These are phyloP conservation scores for Yamadazyma sp. DNA, from an alignment of 805 yeast genomes.

Conservation along the genomic window DNA sequence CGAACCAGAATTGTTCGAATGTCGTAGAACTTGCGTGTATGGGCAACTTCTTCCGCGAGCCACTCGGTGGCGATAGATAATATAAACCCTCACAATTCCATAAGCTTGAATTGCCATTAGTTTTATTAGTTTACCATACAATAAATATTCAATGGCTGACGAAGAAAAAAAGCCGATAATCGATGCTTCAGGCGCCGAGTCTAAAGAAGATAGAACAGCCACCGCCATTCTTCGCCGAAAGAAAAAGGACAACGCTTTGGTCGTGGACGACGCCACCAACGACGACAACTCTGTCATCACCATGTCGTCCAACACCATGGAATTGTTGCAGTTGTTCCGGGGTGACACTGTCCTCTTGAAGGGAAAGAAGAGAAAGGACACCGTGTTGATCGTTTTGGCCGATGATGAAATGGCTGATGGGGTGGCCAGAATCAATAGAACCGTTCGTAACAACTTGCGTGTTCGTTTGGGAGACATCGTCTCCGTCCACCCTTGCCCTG, in stretches of 20 bases:
- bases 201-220: constrained; percentile 73
- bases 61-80: constrained; percentile 12
- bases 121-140: no score
- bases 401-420: constrained; percentile 98
- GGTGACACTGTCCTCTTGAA: constrained; percentile 97
- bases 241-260: constrained; percentile 93
- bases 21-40: constrained; percentile 2
- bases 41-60: constrained; percentile 2
- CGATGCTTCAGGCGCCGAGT: constrained; percentile 65
- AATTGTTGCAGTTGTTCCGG: constrained; percentile 87
- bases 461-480: constrained; percentile 93
- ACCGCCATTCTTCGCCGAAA: constrained; percentile 96
- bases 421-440: constrained; percentile 89
- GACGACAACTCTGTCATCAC: constrained; percentile 97
- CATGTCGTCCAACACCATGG: constrained; percentile 94
- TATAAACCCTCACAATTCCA: constrained; percentile 2
- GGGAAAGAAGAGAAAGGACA: constrained; percentile 97
- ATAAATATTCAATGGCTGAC: constrained; percentile 7
- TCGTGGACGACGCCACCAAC: constrained; percentile 95
- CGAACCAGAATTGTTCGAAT: no score
- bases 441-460: constrained; percentile 91
- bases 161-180: constrained; percentile 32
- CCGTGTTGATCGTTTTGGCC: constrained; percentile 91
- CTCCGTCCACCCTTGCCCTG: constrained; percentile 93
- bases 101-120: constrained; percentile 1